Evolutionary conservation across 164 flowering plant species (phyloP), one percentile per base, ranked within the genome.

Genomic region (Magnolia sinica): DNA sequence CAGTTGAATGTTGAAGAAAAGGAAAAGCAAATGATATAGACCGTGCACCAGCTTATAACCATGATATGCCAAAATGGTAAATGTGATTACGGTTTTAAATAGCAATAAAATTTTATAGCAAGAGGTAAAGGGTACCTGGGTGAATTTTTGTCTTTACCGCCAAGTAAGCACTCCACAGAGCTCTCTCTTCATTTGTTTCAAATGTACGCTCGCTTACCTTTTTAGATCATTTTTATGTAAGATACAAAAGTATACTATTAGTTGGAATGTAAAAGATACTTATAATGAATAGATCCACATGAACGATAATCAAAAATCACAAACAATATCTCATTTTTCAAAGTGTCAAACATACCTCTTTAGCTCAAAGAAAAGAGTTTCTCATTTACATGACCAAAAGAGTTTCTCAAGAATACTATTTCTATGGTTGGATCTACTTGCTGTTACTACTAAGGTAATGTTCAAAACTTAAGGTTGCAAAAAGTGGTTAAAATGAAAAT

Each of bases 161-260:
- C 83, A 87, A 77, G 83, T 84, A 91, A 68, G 91, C 81, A 64
- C 76, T 85, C 99, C 98, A 96, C 37, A 95, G 81, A 76, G 84
- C 89, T 84, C 81, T 87, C 85, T 95, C 98, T 86, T 92, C 96
- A 55, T 76, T 72, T 70, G 93, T 87, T 79, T 89, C 96, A 87
- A 95, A 92, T 61, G 82, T 87, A 70, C 81, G 76, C 79, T 89
- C 98, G 76, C 85, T 91, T 81, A 95, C 95, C 98, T 95, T 76
- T 31, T 72, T 74, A 50, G 5, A 72, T 8, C n/a, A 72, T n/a
- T 72, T 72, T 72, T 7, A 55, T 10, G 51, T 52, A 23, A 11
- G 18, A 22, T 68, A 55, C 19, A 11, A 22, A 55, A 70, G 72
- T 24, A 72, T 24, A 24, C 16, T 19, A 7, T 16, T 49, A 2